Evolutionary conservation across 495 filamentous ascomycete genomes (phyloP), one percentile per base, ranked within the genome.

Genomic region (Cudoniella acicularis): DNA sequence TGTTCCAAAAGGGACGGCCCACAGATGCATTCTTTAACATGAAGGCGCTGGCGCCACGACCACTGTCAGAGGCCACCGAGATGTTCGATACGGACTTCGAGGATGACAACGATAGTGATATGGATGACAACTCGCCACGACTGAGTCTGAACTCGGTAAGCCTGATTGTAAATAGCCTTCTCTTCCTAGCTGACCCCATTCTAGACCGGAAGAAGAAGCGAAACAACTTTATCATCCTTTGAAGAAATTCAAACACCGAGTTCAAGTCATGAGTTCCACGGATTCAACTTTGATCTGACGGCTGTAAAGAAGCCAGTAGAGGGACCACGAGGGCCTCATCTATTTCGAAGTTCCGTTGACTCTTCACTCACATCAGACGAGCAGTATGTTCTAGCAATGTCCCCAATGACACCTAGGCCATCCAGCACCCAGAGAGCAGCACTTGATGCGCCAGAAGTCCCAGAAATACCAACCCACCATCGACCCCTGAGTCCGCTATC

Each of bases 251-350:
- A 81, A 18, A 93, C 89, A 20, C 64, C 64, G 10, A 62, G 59
- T 54, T 89, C 88, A 22, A 75, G 77, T 47, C 85, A 64, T 11
- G 60, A 67, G 23, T 67, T 74, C 57, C 56, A 61, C 17, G 63
- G 64, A 22, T 79, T 81, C 65, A 66, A 78, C 49, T 84, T 85
- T 46, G 64, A 69, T 66, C 71, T 61, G 64, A 72, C 0, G 69
- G 70, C 49, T 49, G 67, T 25, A 64, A 64, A 75, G 53, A 87
- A 84, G 66, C 75, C 84, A 36, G 86, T 91, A 1, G 82, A 91
- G 65, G 92, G 92, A 21, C 92, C 92, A 4, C 79, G 76, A 60
- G 92, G 92, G 3, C 92, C 92, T 2, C 92, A 96, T 75, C 77
- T 97, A n/a, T 97, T 97, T 73, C 82, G 90, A 56, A 77, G 75